Base-by-base conservation (phyloP, 2,329 filamentous ascomycete species). In the Sarocladium kiliense region DNA sequence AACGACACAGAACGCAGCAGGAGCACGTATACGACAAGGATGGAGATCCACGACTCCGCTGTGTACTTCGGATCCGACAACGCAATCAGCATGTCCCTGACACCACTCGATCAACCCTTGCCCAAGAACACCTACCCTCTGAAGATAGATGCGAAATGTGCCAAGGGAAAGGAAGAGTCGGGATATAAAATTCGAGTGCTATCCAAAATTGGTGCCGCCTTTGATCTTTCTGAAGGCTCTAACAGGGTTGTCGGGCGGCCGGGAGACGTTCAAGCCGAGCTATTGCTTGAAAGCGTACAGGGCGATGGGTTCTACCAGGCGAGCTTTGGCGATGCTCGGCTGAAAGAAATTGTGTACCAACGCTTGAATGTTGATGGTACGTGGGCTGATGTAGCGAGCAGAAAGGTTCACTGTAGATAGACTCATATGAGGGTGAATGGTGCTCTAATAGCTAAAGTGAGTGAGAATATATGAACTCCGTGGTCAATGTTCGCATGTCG, bases 11-110 rank as follows among this genome's bases (percentile, higher is more conserved):
- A 59, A 1, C 55, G 42, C 1, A 59, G 55, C 39, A 60, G 68
- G 1, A 65, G 66, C 2, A 60, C 70, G 21, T 70, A 68, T 56
- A 66, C 66, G 0, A 70, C 68, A 3, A 65, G 68, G 16, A 63
- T 70, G 65, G 61, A 37, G 3, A 59, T 70, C 1, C 53, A 65
- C 18, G 57, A 61, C 1, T 56, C 57, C 2, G 59, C 55, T 2
- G 49, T 65, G 1, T 60, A 59, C 25, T 58, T 66, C 9, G 66
- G 66, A 2, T 64, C 64, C 1, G 53, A 70, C 6, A 39, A 63
- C 57, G 66, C 63, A 9, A 58, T 70, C 11, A 62, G 49, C 47
- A 70, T 66, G 64, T 55, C 63, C 7, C 49, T 70, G 9, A 69
- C 66, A 7, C 34, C 66, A 14, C 41, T 62, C 1, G 66, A 70